Conservation (phyloP, 2,329 filamentous ascomycete species). For the Xylariaceae sp. region DNA sequence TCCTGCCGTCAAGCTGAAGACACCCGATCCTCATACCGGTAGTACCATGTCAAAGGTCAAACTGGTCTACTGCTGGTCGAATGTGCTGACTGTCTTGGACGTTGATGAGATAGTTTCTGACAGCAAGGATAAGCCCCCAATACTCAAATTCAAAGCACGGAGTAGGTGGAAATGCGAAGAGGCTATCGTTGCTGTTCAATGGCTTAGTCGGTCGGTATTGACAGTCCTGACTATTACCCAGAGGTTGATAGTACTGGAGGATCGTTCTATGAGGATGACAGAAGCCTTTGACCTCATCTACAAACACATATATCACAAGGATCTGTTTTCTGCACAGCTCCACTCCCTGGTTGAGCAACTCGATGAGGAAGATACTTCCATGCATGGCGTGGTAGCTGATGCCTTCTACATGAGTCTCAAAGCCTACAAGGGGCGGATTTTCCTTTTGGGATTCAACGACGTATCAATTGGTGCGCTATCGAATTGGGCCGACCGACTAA, state of each 20-base stretch:
- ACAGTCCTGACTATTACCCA: slow-evolving; percentile 93
- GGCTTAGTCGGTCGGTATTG: slow-evolving; percentile 90
- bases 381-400: slow-evolving; percentile 96
- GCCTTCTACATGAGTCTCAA: slow-evolving; percentile 98
- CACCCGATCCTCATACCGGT: slow-evolving; percentile 62
- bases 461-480: slow-evolving; percentile 87
- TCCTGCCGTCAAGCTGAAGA: slow-evolving; percentile 88
- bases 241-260: slow-evolving; percentile 86
- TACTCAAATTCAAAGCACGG: slow-evolving; percentile 74
- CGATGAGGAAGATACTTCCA: slow-evolving; percentile 79
- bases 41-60: slow-evolving; percentile 77
- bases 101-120: slow-evolving; percentile 69
- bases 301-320: slow-evolving; percentile 87
- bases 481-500: slow-evolving; percentile 93
- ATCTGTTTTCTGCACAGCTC: slow-evolving; percentile 86
- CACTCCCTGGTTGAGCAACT: slow-evolving; percentile 81
- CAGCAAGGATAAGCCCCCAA: slow-evolving; percentile 74
- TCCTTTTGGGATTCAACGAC: slow-evolving; percentile 91
- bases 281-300: slow-evolving; percentile 91
- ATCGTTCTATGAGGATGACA: slow-evolving; percentile 83
- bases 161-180: slow-evolving; percentile 93
- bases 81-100: slow-evolving; percentile 90
- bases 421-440: slow-evolving; percentile 89
- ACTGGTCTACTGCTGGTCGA: slow-evolving; percentile 97
- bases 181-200: slow-evolving; percentile 93